phyloP scores from a whole-genome alignment of 2,329 filamentous ascomycete genomes.

The Fusarium fujikuroi region DNA sequence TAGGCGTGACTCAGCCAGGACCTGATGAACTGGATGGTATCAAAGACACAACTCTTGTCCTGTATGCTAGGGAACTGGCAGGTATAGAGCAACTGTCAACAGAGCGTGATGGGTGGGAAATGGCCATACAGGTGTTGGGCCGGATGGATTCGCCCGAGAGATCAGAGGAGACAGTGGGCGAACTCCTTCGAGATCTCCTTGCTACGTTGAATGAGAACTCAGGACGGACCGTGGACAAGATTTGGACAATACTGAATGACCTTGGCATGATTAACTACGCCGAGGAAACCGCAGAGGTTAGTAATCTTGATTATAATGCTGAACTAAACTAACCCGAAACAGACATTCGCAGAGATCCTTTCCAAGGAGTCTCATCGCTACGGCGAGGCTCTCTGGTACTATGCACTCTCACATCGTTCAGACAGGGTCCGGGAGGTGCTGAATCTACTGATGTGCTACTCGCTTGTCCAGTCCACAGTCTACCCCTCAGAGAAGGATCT shows the following conservation, averaged over 20 bases:
- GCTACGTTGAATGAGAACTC: conserved; percentile 71
- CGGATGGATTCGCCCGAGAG: conserved; percentile 79
- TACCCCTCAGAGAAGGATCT: conserved; percentile 79
- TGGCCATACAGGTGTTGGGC: conserved; percentile 84
- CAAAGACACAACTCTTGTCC: conserved; percentile 81
- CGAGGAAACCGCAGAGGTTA: conserved; percentile 83
- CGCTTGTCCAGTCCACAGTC: conserved; percentile 83
- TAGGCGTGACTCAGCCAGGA: conserved; percentile 72
- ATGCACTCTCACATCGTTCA: conserved; percentile 82
- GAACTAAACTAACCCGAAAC: conserved; percentile 41
- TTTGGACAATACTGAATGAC: conserved; percentile 80
- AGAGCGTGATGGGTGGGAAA: conserved; percentile 82
- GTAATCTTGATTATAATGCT: conserved; percentile 35
- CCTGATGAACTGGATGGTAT: conserved; percentile 71
- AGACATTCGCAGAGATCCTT: conserved; percentile 87
- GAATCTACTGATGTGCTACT: conserved; percentile 87
- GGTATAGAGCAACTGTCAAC: conserved; percentile 62
- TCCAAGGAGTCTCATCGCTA: conserved; percentile 79
- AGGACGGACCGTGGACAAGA: conserved; percentile 78
- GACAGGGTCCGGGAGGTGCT: conserved; percentile 86
- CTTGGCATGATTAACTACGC: conserved; percentile 83
- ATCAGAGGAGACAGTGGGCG: conserved; percentile 78
- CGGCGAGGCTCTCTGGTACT: conserved; percentile 90
- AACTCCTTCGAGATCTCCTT: conserved; percentile 76
- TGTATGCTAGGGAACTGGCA: conserved; percentile 78